Evolutionary conservation across 805 yeast species (phyloP).

Genomic region (Lachancea quebecensis): DNA sequence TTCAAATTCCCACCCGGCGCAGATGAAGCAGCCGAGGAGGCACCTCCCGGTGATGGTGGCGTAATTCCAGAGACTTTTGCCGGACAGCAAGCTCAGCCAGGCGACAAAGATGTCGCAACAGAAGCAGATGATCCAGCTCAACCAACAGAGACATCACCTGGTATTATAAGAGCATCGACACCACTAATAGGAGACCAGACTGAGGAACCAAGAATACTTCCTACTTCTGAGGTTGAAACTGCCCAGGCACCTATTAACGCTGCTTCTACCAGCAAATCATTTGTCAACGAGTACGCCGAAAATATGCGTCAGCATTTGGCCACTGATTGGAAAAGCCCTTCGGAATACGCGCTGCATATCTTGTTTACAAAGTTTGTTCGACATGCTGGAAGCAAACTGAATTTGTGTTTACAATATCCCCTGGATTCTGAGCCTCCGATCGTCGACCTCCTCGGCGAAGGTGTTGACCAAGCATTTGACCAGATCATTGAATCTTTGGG

Average conservation of each 20-base stretch:
- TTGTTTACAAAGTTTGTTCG: slow-evolving; percentile 93
- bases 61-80: neutral
- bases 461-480: slow-evolving; percentile 81
- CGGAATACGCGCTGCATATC: slow-evolving; percentile 90
- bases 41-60: no score
- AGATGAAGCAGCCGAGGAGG: neutral
- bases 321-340: slow-evolving; percentile 60
- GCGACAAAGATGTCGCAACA: neutral
- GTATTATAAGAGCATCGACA: slow-evolving; percentile 2
- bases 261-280: slow-evolving; percentile 10
- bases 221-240: neutral
- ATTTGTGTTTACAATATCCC: slow-evolving; percentile 59
- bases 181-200: neutral
- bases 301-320: slow-evolving; percentile 35
- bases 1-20: slow-evolving; percentile 5
- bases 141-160: slow-evolving; percentile 1
- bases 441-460: slow-evolving; percentile 71
- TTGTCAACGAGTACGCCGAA: slow-evolving; percentile 22
- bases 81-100: neutral
- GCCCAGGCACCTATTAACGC: slow-evolving; percentile 3
- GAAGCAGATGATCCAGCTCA: neutral
- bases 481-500: slow-evolving; percentile 81
- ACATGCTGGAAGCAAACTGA: slow-evolving; percentile 82
- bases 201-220: neutral
- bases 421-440: slow-evolving; percentile 68